A percentile compares a stretch with the other conserved stretches of the same genome.
Evolutionary conservation across 2,329 filamentous ascomycete species (phyloP).

Genomic region (Cordyceps farinosa): DNA sequence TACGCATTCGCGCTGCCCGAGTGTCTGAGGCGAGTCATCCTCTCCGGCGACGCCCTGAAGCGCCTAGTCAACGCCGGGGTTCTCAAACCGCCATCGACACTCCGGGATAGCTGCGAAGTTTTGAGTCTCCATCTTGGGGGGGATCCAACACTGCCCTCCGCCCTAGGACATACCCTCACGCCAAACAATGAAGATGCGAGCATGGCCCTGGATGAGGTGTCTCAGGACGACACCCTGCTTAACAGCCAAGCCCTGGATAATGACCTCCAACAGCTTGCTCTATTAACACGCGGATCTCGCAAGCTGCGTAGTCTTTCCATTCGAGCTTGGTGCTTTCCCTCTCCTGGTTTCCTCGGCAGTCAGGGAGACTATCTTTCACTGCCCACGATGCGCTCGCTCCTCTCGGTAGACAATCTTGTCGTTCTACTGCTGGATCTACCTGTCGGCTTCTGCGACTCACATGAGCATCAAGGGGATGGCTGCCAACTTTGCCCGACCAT

Average conservation of each 20-base stretch:
- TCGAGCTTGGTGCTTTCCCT: not conserved
- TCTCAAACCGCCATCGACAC: not conserved
- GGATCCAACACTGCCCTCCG: not conserved
- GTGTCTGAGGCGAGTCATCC: conserved; percentile 15
- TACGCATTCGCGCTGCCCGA: conserved; percentile 21
- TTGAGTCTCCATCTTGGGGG: not conserved
- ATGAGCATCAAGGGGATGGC: not conserved
- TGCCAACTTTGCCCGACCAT: conserved; percentile 8
- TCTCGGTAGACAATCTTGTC: conserved; percentile 21
- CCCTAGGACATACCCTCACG: not conserved
- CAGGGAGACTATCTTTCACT: conserved; percentile 19
- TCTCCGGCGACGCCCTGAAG: conserved; percentile 17
- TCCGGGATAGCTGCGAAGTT: not conserved
- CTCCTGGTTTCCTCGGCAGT: conserved; percentile 6
- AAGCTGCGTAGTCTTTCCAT: not conserved
- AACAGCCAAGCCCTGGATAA: not conserved
- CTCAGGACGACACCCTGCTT: not conserved
- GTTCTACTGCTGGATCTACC: conserved; percentile 21
- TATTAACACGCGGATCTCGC: not conserved
- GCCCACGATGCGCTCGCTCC: conserved; percentile 19
- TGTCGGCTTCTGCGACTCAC: conserved; percentile 8
- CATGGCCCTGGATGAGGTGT: not conserved
- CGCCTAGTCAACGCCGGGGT: not conserved
- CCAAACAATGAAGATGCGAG: not conserved
- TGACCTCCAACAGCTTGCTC: not conserved